Evolutionary conservation across 202 grass and related monocot genomes (phyloP).

Genomic region (Zizania palustris): DNA sequence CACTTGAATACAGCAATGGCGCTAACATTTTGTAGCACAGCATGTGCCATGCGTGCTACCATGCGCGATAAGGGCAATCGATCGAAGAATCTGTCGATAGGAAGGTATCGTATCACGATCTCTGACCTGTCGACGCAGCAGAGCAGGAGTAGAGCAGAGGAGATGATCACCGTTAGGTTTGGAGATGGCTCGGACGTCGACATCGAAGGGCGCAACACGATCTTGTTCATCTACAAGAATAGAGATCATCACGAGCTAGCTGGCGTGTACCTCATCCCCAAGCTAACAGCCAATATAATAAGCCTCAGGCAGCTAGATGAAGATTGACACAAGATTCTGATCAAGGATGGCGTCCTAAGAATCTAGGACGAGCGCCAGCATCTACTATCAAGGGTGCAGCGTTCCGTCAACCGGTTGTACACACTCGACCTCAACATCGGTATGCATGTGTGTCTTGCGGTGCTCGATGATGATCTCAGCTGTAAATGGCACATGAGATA

Average conservation of each 20-base stretch:
- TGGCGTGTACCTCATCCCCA: neutral
- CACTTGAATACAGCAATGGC: neutral
- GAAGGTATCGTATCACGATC: neutral
- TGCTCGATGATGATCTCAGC: rapidly evolving
- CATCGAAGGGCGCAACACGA: neutral
- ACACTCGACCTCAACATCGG: rapidly evolving
- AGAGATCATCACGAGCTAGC: neutral
- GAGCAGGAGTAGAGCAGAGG: too few species aligned
- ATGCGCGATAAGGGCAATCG: neutral
- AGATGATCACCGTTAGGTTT: too few species aligned
- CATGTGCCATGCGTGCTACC: neutral
- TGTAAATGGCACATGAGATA: neutral
- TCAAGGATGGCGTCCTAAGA: rapidly evolving
- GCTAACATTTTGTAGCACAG: neutral
- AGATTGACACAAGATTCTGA: neutral
- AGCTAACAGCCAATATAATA: neutral
- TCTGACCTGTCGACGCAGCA: constrained; percentile 21
- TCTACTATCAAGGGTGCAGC: neutral
- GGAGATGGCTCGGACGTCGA: too few species aligned
- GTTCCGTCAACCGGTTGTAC: neutral
- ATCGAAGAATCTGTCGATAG: too few species aligned
- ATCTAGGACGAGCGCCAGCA: neutral
- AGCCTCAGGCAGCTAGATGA: neutral
- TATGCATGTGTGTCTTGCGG: neutral
- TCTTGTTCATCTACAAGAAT: neutral